Conservation (phyloP, 1,139 yeast species). For the Pichia sp. region DNA sequence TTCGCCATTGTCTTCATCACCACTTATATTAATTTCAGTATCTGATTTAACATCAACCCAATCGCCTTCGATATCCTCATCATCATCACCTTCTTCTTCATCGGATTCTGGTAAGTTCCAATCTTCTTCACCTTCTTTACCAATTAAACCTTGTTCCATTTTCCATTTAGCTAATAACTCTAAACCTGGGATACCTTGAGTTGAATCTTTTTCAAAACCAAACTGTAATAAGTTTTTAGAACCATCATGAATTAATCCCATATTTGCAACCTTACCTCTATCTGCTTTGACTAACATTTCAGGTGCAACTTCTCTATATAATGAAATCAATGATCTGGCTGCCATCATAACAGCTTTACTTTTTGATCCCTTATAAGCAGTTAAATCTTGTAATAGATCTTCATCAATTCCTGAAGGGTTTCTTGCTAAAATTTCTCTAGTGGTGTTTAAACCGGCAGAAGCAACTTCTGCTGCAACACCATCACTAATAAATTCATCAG, state of each 20-base stretch:
- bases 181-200: slow-evolving; percentile 77
- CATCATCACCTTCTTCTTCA: slow-evolving; percentile 33
- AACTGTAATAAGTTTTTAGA: slow-evolving; percentile 49
- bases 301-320: slow-evolving; percentile 93
- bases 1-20: slow-evolving; percentile 34
- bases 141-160: slow-evolving; percentile 51
- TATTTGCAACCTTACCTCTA: slow-evolving; percentile 85
- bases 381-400: slow-evolving; percentile 77
- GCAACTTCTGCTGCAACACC: slow-evolving; percentile 98
- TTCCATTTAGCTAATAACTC: slow-evolving; percentile 89
- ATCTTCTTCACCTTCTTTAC: slow-evolving; percentile 38
- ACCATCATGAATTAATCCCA: slow-evolving; percentile 55
- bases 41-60: slow-evolving; percentile 58
- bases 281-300: slow-evolving; percentile 87
- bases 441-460: slow-evolving; percentile 93
- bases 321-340: slow-evolving; percentile 77
- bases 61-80: slow-evolving; percentile 51
- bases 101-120: slow-evolving; percentile 37
- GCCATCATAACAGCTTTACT: slow-evolving; percentile 93
- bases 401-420: slow-evolving; percentile 92
- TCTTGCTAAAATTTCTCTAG: slow-evolving; percentile 84
- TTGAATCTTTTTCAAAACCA: slow-evolving; percentile 62
- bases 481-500: slow-evolving; percentile 95
- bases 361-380: slow-evolving; percentile 87
- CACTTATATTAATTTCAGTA: slow-evolving; percentile 50